These are phyloP conservation scores for Gillenia trifoliata DNA, from an alignment of 306 rosid genomes.

Conservation along the genomic window DNA sequence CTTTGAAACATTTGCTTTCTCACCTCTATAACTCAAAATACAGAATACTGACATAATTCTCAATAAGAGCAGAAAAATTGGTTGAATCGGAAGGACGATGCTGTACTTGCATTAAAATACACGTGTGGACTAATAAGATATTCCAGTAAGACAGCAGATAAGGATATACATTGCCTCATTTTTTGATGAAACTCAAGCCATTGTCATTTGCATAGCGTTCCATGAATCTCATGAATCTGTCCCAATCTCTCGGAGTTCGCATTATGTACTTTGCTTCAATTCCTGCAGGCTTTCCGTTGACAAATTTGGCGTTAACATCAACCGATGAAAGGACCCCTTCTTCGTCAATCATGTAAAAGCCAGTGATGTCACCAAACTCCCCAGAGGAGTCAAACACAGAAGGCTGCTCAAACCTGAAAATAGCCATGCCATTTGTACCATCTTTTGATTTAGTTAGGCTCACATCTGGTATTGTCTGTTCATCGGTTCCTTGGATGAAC, in stretches of 20 bases:
- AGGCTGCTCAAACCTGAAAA: conserved; percentile 85
- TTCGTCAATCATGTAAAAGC: conserved; percentile 95
- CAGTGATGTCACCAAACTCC: conserved; percentile 95
- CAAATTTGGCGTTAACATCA: conserved; percentile 90
- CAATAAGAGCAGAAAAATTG: conserved; percentile 27
- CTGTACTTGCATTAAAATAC: conserved; percentile 22
- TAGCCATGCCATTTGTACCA: conserved; percentile 93
- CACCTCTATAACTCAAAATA: conserved; percentile 7
- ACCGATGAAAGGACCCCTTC: conserved; percentile 92
- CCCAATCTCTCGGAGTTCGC: conserved; percentile 88
- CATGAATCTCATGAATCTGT: conserved; percentile 99
- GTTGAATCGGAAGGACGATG: conserved; percentile 19
- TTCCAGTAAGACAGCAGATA: conserved; percentile 15
- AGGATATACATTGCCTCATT: conserved; percentile 38
- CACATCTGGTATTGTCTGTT: conserved; percentile 90
- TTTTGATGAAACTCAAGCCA: conserved; percentile 79
- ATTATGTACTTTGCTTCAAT: conserved; percentile 89
- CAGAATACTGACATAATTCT: not conserved
- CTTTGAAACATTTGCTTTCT: conserved; percentile 3
- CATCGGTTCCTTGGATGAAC: conserved; percentile 98
- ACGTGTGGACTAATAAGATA: conserved; percentile 27
- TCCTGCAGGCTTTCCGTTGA: conserved; percentile 89
- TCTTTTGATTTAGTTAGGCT: conserved; percentile 85
- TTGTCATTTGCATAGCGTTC: conserved; percentile 87
- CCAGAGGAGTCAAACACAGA: conserved; percentile 93